Base-by-base conservation (phyloP, 257 asterid genomes). In the Phtheirospermum japonicum region DNA sequence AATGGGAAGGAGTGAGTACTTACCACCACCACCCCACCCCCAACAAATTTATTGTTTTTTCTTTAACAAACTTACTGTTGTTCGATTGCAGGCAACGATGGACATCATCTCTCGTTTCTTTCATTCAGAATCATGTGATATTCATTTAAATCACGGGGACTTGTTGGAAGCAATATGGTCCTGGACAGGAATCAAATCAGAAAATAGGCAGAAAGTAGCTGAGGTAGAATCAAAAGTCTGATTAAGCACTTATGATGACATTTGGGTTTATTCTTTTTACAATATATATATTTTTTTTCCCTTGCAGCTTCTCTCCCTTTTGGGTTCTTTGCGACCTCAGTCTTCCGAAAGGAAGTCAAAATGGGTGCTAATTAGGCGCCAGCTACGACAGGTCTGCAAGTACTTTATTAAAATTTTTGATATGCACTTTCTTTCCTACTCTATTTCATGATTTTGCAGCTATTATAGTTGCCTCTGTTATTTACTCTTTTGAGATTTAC, bases 321-420 rank as follows among this genome's bases (percentile, higher is more conserved):
- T 92, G 86, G 87, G 95, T 57, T 92, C 99, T 60, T 80, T 89
- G 77, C 93, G 78, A 71, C 97, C 99, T 40, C 99, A 92, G 68
- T 84, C 99, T 55, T 67, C 97, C 28, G 96, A 89, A 79, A 83
- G 99, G 75, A 92, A 92, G 78, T 83, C 94, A 40, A 92, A 84
- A 71, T 92, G 99, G 99, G 99, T 75, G 72, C 85, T 84, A 30
- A 85, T 89, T 68, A 83, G 99, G 77, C 88, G 95, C 67, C 99
- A 92, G 69, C 99, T 92, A 77, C 95, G 77, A 28, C 99, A 92
- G 98, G 98, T 90, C 43, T 39, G 79, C 54, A 13, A 64, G 49
- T 66, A 16, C 69, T 67, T 71, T 57, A 42, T 32, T 39, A 51
- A 51, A 54, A 30, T 14, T 57, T 1, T 55, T 19, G 12, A 54